These are phyloP conservation scores for Moesziomyces sp. DNA, from an alignment of 1,284 basidiomycete species.

Conservation along the genomic window DNA sequence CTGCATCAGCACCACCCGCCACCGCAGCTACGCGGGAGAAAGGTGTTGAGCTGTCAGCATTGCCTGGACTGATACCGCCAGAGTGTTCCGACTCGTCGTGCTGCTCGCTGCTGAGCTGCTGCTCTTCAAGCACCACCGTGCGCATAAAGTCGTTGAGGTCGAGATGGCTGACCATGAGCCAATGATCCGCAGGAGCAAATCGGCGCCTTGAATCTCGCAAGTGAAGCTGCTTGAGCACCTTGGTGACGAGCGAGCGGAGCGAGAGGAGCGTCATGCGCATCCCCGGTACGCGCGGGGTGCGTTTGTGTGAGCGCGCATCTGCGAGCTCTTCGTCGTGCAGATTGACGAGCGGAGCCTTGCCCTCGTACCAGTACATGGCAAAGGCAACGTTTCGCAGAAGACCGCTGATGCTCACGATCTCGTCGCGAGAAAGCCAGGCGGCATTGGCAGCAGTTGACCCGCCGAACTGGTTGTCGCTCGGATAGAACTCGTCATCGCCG, in stretches of 20 bases:
- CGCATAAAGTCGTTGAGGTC: slow-evolving; percentile 89
- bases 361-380: slow-evolving; percentile 80
- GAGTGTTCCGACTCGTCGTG: slow-evolving; percentile 13
- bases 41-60: background rate
- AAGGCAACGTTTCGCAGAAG: slow-evolving; percentile 83
- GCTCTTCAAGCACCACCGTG: slow-evolving; percentile 76
- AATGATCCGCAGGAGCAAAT: slow-evolving; percentile 74
- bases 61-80: background rate
- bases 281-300: slow-evolving; percentile 44
- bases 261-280: slow-evolving; percentile 48
- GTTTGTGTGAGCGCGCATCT: background rate
- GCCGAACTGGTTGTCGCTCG: slow-evolving; percentile 51
- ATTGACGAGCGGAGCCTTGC: slow-evolving; percentile 38
- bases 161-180: slow-evolving; percentile 79
- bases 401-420: slow-evolving; percentile 77
- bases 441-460: slow-evolving; percentile 9
- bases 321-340: slow-evolving; percentile 18
- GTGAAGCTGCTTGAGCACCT: slow-evolving; percentile 63
- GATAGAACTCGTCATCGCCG: slow-evolving; percentile 96
- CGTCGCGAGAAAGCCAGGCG: slow-evolving; percentile 77
- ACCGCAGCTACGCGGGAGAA: background rate
- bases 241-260: slow-evolving; percentile 53
- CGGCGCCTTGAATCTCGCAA: slow-evolving; percentile 53
- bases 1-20: slow-evolving; percentile 7
- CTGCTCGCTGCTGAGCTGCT: slow-evolving; percentile 50